A percentile compares a stretch with the other conserved stretches of the same genome.
Conservation (phyloP, 2,329 filamentous ascomycete genomes). For the Elsinoe necatrix region DNA sequence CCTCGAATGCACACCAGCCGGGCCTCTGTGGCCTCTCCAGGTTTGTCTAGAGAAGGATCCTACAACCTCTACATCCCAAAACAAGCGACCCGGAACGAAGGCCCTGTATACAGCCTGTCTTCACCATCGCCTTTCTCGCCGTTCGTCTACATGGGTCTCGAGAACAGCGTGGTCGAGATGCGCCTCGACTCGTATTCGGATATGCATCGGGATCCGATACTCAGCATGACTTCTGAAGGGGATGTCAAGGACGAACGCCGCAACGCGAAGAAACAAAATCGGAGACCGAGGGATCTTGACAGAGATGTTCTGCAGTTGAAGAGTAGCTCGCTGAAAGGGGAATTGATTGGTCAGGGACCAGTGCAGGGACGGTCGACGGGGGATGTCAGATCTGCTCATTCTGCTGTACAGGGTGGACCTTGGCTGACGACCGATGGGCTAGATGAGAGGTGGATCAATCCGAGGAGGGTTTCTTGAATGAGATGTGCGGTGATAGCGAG, state of each 20-base stretch:
- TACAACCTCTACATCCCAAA: slow-evolving; percentile 14
- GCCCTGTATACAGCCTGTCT: slow-evolving; percentile 42
- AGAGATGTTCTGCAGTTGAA: slow-evolving; percentile 22
- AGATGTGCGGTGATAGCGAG: too few relatives aligned
- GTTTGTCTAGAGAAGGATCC: background rate
- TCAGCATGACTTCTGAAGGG: slow-evolving; percentile 21
- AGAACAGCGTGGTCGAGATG: slow-evolving; percentile 37
- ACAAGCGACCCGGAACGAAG: slow-evolving; percentile 23
- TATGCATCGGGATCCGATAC: slow-evolving; percentile 34
- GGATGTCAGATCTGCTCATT: too few relatives aligned
- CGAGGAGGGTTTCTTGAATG: background rate
- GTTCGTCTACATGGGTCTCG: slow-evolving; percentile 41
- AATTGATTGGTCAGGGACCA: slow-evolving; percentile 40
- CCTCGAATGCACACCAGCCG: background rate
- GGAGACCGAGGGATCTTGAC: background rate
- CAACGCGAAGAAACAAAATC: background rate
- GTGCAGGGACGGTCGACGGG: slow-evolving; percentile 31
- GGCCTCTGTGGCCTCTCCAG: background rate
- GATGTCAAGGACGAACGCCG: slow-evolving; percentile 13
- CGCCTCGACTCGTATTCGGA: slow-evolving; percentile 38
- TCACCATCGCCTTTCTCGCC: slow-evolving; percentile 38
- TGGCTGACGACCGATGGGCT: slow-evolving; percentile 18
- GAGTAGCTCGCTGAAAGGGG: slow-evolving; percentile 34
- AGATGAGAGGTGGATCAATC: slow-evolving; percentile 34
- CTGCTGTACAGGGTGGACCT: slow-evolving; percentile 18